Evolutionary conservation across 1,139 yeast genomes (phyloP).

Genomic region (Blastobotrys buckinghamii): DNA sequence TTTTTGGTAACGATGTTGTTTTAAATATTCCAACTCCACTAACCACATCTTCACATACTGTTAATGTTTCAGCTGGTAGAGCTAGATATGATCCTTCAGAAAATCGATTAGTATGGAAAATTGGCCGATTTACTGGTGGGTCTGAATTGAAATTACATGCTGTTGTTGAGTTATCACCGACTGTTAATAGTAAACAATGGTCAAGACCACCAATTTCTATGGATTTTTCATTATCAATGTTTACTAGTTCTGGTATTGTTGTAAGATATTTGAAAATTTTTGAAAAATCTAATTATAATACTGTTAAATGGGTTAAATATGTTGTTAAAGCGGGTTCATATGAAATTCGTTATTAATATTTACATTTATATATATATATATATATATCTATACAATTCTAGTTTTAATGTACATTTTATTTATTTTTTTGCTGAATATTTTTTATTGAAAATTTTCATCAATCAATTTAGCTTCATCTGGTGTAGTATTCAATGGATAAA

Average conservation of each 20-base stretch:
- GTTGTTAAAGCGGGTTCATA: constrained; percentile 69
- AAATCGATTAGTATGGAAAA: constrained; percentile 61
- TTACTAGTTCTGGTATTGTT: constrained; percentile 69
- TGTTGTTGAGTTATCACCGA: constrained; percentile 41
- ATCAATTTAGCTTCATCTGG: constrained; percentile 3
- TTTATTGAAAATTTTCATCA: not conserved
- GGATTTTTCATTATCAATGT: constrained; percentile 67
- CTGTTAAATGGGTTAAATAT: constrained; percentile 87
- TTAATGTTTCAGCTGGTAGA: constrained; percentile 52
- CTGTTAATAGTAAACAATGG: constrained; percentile 43
- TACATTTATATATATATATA: too few relatives aligned
- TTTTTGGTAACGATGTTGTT: constrained; percentile 60
- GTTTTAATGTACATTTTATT: not conserved
- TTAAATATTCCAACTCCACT: constrained; percentile 67
- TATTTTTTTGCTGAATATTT: not conserved
- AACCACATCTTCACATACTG: constrained; percentile 45
- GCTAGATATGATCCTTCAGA: constrained; percentile 65
- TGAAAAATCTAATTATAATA: constrained; percentile 59
- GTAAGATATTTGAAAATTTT: constrained; percentile 67
- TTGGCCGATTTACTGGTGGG: constrained; percentile 62
- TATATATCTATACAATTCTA: not conserved
- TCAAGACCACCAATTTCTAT: constrained; percentile 72
- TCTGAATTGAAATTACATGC: constrained; percentile 54
- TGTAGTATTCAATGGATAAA: constrained; percentile 9
- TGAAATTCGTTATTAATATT: constrained; percentile 56